A percentile compares a stretch with the other conserved stretches of the same genome.
Evolutionary conservation across 2,329 filamentous ascomycete genomes (phyloP).

Genomic region (Sporothrix pallida): DNA sequence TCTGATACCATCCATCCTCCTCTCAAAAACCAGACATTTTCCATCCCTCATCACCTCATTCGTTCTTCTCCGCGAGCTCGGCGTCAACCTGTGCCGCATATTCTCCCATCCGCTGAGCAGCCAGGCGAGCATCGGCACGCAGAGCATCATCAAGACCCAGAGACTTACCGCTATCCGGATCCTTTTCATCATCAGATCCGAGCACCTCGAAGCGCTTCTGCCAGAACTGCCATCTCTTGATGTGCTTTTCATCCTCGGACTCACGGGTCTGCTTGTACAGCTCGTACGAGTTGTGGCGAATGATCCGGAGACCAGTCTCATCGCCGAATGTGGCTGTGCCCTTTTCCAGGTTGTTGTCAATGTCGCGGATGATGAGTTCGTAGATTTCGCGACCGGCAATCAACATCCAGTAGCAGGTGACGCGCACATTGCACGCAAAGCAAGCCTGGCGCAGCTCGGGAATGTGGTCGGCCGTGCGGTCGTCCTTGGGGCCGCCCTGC

Average conservation of each 20-base stretch:
- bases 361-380: slow-evolving; percentile 7
- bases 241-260: background rate
- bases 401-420: background rate
- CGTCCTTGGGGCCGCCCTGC: background rate
- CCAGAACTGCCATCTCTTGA: slow-evolving; percentile 10
- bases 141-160: slow-evolving; percentile 10
- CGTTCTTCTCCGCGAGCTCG: background rate
- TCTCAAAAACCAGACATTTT: background rate
- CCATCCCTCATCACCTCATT: background rate
- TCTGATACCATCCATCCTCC: background rate
- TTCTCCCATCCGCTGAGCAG: slow-evolving; percentile 14
- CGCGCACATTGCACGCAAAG: background rate
- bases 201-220: slow-evolving; percentile 11
- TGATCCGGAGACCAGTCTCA: background rate
- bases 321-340: background rate
- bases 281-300: background rate
- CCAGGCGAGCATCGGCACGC: background rate
- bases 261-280: background rate
- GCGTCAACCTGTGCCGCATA: background rate
- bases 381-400: background rate
- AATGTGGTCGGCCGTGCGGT: background rate
- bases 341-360: background rate
- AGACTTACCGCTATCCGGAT: slow-evolving; percentile 5
- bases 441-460: background rate
- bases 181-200: background rate